Evolutionary conservation across 257 asterid species (phyloP), one percentile per base, ranked within the genome.

Genomic region (Nicotiana otophora): DNA sequence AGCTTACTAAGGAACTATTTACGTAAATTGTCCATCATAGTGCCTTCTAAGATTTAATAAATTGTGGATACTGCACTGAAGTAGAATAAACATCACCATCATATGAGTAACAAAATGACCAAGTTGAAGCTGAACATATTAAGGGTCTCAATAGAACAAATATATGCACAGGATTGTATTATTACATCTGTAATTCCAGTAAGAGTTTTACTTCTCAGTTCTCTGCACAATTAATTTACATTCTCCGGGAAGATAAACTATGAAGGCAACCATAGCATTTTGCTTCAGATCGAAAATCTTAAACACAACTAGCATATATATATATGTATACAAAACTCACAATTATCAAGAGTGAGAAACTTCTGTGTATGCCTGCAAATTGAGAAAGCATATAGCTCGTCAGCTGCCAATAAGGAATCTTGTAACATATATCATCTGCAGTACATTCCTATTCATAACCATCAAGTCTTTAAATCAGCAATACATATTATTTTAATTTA

Each of bases 261-360:
- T 17, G 19, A 70, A 42, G 34, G 12, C 58, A n/a, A 70, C n/a
- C 6, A 23, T 7, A 51, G 63, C 10, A 51, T 51, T 75, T 75
- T 54, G 55, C 53, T 66, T 31, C 67, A 39, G 8, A 58, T 81
- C n/a, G 19, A 23, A 53, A 78, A 46, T 31, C 8, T 85, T 88
- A 91, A 84, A 90, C 99, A 81, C 39, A 12, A 16, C 26, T 14
- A 16, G 60, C 14, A 46, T 23, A 72, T 20, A 42, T 72, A 20
- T 4, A 57, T 55, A 17, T 17, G 39, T 46, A 51, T 51, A 26
- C 26, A 75, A 26, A 51, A 75, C 80, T 75, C 46, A 1, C 26
- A 16, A 51, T 28, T 28, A 26, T 51, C 46, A 51, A 16, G 16
- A 16, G 28, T 14, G 80, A 23, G 28, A 16, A 74, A 48, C 80